Evolutionary conservation across 768 basidiomycete genomes (phyloP).

Genomic region (Russula earlei): DNA sequence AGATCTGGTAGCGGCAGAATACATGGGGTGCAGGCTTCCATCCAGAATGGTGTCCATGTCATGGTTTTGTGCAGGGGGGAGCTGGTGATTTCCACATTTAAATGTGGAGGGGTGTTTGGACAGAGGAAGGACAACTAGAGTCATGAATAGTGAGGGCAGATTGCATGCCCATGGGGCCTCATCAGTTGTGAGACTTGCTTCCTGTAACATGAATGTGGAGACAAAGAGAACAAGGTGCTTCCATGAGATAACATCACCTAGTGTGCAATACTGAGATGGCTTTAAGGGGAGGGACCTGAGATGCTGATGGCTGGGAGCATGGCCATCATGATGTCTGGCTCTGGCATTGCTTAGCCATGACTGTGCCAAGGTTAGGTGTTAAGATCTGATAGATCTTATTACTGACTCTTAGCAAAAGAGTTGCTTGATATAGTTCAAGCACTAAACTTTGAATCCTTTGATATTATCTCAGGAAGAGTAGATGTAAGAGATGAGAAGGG

Average conservation of each 20-base stretch:
- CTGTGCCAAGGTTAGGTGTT: neutral
- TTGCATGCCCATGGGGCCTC: neutral
- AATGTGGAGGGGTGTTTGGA: conserved; percentile 2
- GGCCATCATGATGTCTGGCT: too few relatives aligned
- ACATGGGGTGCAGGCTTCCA: neutral
- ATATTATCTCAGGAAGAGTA: too few relatives aligned
- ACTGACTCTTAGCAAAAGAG: too few relatives aligned
- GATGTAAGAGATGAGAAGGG: too few relatives aligned
- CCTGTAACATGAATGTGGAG: conserved; percentile 7
- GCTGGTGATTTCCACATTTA: neutral
- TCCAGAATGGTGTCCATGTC: neutral
- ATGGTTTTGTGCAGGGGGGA: neutral
- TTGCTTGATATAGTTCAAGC: too few relatives aligned
- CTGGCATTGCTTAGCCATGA: neutral
- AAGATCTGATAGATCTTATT: too few relatives aligned
- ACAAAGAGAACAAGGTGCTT: conserved; percentile 9
- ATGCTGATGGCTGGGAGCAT: too few relatives aligned
- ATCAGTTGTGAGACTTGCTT: neutral
- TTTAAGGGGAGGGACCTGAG: too few relatives aligned
- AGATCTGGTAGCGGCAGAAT: neutral
- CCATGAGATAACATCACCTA: neutral
- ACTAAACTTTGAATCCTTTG: too few relatives aligned
- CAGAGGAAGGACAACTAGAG: neutral
- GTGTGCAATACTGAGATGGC: neutral
- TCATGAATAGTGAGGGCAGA: neutral